Conservation (phyloP, 352 stramenopile genomes). For the Thraustochytrium striatum region DNA sequence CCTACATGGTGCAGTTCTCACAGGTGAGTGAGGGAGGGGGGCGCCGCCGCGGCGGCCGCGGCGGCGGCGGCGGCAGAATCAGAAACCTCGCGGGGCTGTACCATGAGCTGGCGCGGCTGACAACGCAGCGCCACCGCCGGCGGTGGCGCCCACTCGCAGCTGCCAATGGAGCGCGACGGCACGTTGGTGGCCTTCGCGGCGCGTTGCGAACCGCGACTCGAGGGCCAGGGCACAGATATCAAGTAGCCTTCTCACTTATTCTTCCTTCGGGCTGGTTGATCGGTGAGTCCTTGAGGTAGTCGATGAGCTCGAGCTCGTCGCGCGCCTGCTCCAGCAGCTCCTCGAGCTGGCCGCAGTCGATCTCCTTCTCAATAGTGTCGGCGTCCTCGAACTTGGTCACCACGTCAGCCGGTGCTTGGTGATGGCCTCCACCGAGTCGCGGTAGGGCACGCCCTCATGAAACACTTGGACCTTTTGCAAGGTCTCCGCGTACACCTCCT, state of each 20-base stretch:
- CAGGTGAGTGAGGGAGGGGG: background rate
- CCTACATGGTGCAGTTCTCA: no score
- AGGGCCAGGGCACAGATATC: no score
- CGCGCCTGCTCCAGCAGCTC: slow-evolving; percentile 41
- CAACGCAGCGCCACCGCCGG: background rate
- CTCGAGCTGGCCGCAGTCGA: slow-evolving; percentile 45
- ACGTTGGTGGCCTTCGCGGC: no score
- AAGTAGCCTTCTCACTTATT: no score
- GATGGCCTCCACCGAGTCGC: slow-evolving; percentile 40
- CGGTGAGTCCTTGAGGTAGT: slow-evolving; percentile 29
- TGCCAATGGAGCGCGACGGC: no score
- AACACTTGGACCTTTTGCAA: slow-evolving; percentile 31
- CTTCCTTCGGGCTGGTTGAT: background rate
- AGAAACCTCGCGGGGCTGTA: background rate
- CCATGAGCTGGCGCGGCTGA: background rate
- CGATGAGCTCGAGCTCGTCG: slow-evolving; percentile 36
- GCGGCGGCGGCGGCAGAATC: background rate
- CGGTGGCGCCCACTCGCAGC: no score
- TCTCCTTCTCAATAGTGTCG: slow-evolving; percentile 44
- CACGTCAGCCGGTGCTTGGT: slow-evolving; percentile 44
- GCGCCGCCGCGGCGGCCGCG: background rate
- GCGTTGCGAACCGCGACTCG: no score
- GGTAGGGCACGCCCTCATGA: slow-evolving; percentile 1
- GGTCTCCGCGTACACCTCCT: slow-evolving; percentile 43
- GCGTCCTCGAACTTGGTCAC: slow-evolving; percentile 38